A percentile compares a stretch with the other conserved stretches of the same genome.
These are phyloP conservation scores for Houttuynia cordata DNA, from an alignment of 164 flowering plant species.

Conservation along the genomic window DNA sequence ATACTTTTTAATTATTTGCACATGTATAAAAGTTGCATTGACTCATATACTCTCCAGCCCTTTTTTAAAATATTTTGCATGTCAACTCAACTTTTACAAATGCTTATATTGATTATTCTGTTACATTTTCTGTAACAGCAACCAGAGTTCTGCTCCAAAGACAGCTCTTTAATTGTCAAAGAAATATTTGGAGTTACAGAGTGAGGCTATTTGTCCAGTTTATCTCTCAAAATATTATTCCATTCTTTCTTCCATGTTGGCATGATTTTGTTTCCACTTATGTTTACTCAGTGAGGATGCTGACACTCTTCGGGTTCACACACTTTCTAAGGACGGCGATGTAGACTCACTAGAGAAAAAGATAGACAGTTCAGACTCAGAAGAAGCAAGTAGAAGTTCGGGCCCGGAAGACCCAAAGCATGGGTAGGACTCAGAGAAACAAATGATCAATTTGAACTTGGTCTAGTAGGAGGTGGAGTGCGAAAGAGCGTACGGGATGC, in stretches of 20 bases:
- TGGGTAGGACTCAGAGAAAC: background rate
- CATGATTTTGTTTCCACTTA: background rate
- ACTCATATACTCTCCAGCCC: too few species aligned
- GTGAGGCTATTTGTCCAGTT: constrained; percentile 30
- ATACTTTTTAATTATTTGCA: too few species aligned
- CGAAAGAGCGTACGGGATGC: background rate
- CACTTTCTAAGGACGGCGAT: constrained; percentile 73
- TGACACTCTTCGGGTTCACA: constrained; percentile 56
- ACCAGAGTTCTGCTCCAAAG: constrained; percentile 81
- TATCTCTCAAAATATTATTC: background rate
- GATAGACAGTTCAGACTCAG: constrained; percentile 47
- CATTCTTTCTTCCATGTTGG: background rate
- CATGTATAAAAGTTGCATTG: too few species aligned
- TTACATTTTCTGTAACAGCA: constrained; percentile 33
- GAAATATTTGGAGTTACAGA: constrained; percentile 95
- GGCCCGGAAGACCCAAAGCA: background rate
- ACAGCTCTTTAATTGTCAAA: constrained; percentile 66
- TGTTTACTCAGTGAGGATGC: constrained; percentile 75
- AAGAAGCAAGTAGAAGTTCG: constrained; percentile 23
- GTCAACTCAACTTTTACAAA: too few species aligned
- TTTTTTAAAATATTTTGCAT: too few species aligned
- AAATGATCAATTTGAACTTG: too few species aligned
- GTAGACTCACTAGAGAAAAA: constrained; percentile 70
- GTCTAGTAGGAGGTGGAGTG: background rate
- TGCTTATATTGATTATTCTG: constrained; percentile 5